Conservation (phyloP, 2,329 filamentous ascomycete species). For the Acarospora socialis region DNA sequence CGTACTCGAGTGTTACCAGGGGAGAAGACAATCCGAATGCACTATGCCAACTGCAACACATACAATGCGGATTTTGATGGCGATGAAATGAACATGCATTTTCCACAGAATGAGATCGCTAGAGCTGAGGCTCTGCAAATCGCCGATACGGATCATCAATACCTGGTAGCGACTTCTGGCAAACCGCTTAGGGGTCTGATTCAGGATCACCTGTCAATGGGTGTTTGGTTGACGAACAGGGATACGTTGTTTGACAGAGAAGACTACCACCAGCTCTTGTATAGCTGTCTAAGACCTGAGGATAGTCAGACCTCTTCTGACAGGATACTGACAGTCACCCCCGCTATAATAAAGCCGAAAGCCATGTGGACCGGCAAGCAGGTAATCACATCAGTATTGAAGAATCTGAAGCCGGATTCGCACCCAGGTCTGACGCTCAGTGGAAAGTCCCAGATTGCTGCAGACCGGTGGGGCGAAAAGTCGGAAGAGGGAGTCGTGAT, state of each 20-base stretch:
- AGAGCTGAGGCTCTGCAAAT: conserved; percentile 84
- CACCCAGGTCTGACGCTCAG: conserved; percentile 66
- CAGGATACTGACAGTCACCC: conserved; percentile 64
- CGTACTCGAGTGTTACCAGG: conserved; percentile 80
- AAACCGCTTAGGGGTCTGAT: conserved; percentile 91
- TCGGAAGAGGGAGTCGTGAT: conserved; percentile 69
- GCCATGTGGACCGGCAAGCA: conserved; percentile 93
- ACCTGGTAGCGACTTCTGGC: conserved; percentile 82
- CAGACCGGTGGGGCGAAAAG: conserved; percentile 63
- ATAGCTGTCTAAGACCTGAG: conserved; percentile 77
- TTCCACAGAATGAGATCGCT: conserved; percentile 91
- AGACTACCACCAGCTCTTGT: conserved; percentile 88
- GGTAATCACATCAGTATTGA: conserved; percentile 78
- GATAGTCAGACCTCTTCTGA: conserved; percentile 75
- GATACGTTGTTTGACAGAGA: conserved; percentile 82
- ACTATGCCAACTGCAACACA: conserved; percentile 98
- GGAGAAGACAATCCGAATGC: conserved; percentile 97
- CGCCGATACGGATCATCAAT: conserved; percentile 94
- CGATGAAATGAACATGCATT: conserved; percentile 99
- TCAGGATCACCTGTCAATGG: conserved; percentile 95
- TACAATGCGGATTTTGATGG: conserved; percentile 99
- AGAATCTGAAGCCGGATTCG: conserved; percentile 71
- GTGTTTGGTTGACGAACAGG: conserved; percentile 75
- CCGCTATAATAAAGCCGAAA: conserved; percentile 67
- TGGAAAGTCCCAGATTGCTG: conserved; percentile 63